A percentile compares a stretch with the other conserved stretches of the same genome.
Conservation (phyloP, 2,329 filamentous ascomycete genomes). For the Claviceps digitariae region DNA sequence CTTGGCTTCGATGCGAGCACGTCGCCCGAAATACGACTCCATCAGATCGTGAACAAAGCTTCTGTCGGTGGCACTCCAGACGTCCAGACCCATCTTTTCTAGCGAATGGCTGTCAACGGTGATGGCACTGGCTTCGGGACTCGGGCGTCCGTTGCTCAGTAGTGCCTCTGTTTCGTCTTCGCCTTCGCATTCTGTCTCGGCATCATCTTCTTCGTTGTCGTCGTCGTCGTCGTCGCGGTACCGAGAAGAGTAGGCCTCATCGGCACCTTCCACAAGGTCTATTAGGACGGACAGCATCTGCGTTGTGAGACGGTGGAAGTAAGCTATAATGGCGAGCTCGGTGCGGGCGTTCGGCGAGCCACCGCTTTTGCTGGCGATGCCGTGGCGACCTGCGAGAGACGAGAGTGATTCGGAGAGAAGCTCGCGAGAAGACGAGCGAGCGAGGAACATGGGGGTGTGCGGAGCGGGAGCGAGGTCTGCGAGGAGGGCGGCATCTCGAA, state of each 20-base stretch:
- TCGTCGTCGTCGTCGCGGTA: conserved; percentile 24
- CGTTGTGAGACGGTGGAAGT: conserved; percentile 65
- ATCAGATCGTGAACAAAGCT: conserved; percentile 52
- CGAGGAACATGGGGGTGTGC: conserved; percentile 17
- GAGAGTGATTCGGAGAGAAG: conserved; percentile 29
- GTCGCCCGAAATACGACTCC: conserved; percentile 50
- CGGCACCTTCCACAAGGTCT: conserved; percentile 41
- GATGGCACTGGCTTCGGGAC: conserved; percentile 28
- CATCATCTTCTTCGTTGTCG: conserved; percentile 13
- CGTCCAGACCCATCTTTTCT: conserved; percentile 60
- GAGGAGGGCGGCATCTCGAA: conserved; percentile 41
- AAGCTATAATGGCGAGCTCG: conserved; percentile 63
- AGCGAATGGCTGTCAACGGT: conserved; percentile 51
- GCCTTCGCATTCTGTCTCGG: no score
- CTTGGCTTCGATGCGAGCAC: conserved; percentile 50
- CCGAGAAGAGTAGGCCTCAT: conserved; percentile 25
- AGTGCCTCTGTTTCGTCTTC: conserved; percentile 11
- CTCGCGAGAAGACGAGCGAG: conserved; percentile 17
- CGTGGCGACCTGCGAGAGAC: conserved; percentile 27
- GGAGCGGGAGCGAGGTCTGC: conserved; percentile 32
- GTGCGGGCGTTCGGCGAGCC: conserved; percentile 22
- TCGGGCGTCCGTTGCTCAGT: conserved; percentile 11
- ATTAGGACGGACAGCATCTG: conserved; percentile 49
- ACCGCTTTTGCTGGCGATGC: conserved; percentile 7
- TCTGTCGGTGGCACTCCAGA: conserved; percentile 61